Base-by-base conservation (phyloP, 2,329 filamentous ascomycete species). In the Scytalidium lignicola region DNA sequence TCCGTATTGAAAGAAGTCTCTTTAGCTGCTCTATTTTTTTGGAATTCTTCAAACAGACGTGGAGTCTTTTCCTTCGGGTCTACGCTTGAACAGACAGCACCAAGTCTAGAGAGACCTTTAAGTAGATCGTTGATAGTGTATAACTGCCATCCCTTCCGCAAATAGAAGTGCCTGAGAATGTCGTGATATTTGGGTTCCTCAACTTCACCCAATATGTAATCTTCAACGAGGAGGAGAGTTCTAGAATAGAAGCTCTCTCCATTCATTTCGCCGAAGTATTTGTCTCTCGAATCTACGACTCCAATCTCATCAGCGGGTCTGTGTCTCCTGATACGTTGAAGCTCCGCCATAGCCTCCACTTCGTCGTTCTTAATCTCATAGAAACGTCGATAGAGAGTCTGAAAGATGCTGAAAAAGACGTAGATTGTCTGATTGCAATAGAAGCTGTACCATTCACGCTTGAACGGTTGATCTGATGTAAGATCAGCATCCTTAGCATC, bases 41-140 rank as follows among this genome's bases (percentile, higher is more conserved):
- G 82, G 70, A 95, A 99, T 45, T 95, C 80, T 53, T 89, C 83
- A 58, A 95, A 86, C 51, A 99, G 86, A 52, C 97, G 91, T 4
- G 87, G 83, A 32, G 89, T 96, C 76, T 93, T 95, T 65, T 99
- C 93, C 71, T 96, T 96, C 43, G 82, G 78, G 60, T 99, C 93
- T 2, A 82, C 82, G 61, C 84, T 90, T 62, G 91, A 88, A 65
- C 95, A 90, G n/a, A 80, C 80, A 17, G 90, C 77, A 20, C 87
- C 90, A 51, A 91, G 85, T 50, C 90, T 86, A 51, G 86, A 86
- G 37, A 96, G 80, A 1, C 86, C 86, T 63, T 83, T 84, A 47
- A 97, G 80, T 23, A 96, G 82, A 65, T 95, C 91, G 63, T 95
- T 89, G 55, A 97, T 84, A 3, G 89, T 91, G 72, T 97, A 99